Evolutionary conservation across 2,329 filamentous ascomycete species (phyloP).

Genomic region (Exophiala mesophila): DNA sequence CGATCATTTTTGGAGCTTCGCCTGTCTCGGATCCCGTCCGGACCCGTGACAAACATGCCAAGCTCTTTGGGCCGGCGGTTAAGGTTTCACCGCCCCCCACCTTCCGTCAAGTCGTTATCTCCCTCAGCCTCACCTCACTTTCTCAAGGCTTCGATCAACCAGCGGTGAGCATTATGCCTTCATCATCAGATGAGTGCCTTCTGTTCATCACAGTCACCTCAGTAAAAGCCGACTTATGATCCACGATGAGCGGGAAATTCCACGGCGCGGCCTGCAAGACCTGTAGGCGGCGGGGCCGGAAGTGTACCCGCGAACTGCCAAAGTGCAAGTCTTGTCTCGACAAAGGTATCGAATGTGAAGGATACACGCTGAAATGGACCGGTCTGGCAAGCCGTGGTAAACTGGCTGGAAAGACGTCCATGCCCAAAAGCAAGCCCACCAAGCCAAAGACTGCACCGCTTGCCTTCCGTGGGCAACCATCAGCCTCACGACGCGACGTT

Average conservation of each 20-base stretch:
- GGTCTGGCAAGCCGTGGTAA: conserved; percentile 10
- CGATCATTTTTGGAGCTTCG: no score
- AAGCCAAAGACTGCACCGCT: neutral
- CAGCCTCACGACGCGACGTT: neutral
- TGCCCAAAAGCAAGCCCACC: neutral
- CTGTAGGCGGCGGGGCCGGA: conserved; percentile 11
- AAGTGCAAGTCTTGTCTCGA: conserved; percentile 4
- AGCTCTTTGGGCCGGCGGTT: neutral
- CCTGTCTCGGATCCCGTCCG: no score
- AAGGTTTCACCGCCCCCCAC: neutral
- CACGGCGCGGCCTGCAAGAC: conserved; percentile 11
- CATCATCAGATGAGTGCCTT: no score
- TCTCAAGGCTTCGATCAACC: no score
- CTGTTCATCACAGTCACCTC: no score
- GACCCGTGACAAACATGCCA: neutral
- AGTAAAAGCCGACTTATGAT: no score
- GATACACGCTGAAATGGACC: conserved; percentile 7
- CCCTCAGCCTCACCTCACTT: neutral
- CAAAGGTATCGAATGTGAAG: conserved; percentile 9
- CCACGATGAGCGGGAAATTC: neutral
- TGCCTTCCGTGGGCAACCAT: neutral
- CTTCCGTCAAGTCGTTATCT: neutral
- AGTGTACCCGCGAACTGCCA: conserved; percentile 7
- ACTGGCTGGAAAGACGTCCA: conserved; percentile 6
- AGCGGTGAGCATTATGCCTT: no score